Evolutionary conservation across 2,329 filamentous ascomycete species (phyloP).

Genomic region (Trichoderma asperellum): DNA sequence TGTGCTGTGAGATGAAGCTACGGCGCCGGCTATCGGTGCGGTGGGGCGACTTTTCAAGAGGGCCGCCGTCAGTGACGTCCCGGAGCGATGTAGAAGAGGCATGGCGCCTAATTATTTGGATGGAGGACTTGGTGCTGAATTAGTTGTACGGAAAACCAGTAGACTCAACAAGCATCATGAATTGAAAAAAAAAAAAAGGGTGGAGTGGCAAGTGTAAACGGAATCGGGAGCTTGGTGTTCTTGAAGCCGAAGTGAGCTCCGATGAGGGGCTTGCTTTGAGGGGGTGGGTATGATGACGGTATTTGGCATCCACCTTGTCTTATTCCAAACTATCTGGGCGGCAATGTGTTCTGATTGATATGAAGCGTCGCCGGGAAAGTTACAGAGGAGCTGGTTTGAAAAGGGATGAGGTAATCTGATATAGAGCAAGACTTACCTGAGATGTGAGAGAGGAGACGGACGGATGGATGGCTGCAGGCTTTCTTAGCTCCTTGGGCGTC

Average conservation of each 20-base stretch:
- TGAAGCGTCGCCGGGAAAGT: background rate
- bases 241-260: background rate
- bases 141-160: background rate
- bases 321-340: background rate
- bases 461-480: background rate
- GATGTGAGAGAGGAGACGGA: background rate
- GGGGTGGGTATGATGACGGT: background rate
- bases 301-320: background rate
- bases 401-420: background rate
- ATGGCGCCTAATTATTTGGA: conserved; percentile 30
- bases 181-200: background rate
- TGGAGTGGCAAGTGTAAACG: background rate
- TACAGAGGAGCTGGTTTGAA: background rate
- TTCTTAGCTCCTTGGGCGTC: background rate
- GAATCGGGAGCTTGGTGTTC: background rate
- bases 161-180: background rate
- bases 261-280: background rate
- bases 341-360: background rate
- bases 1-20: conserved; percentile 20
- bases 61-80: conserved; percentile 34
- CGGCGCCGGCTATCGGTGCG: conserved; percentile 26
- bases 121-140: background rate
- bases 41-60: conserved; percentile 33
- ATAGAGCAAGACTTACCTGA: background rate
- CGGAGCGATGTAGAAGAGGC: conserved; percentile 36